Base-by-base conservation (phyloP, 257 asterid genomes). In the Cynanchum wilfordii region DNA sequence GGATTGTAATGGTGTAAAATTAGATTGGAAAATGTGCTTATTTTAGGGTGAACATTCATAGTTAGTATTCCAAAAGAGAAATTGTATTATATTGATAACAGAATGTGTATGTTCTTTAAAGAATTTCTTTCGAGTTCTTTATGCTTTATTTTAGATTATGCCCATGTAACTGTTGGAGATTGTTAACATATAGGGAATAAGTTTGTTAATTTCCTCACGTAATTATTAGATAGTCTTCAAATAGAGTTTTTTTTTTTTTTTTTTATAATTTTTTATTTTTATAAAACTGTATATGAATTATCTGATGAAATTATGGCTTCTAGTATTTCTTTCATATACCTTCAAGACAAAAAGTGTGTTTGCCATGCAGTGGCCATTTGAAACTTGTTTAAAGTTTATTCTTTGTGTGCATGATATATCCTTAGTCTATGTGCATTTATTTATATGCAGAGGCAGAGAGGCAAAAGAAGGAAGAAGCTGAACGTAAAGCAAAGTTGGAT, bases 381-480 rank as follows among this genome's bases (percentile, higher is more conserved):
- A 25, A 25, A 13, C n/a, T 29, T 11, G 20, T 27, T 13, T 27
- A 12, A 15, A 3, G 4, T 27, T 15, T 8, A 11, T 58, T 56
- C 45, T 40, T 56, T 9, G 13, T 56, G 30, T 8, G 33, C 38
- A 10, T 25, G 64, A 27, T 27, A 19, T 36, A 19, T n/a, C 22
- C 22, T 33, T 33, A 5, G 7, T 27, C 6, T 20, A 38, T 40
- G 13, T 73, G 40, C 45, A 44, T 72, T 47, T 70, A 10, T 72
- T 58, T 70, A 10, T 72, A 2, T 24, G 38, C 82, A 77, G 84
- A 77, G 79, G 74, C 75, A 38, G 85, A 77, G 69, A 74, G 77
- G 78, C 76, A 51, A 10, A 81, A 62, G 76, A 81, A 78, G 51
- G 85, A 81, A 73, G 85, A 79, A 27, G 85, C 85, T 50, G 82